Base-by-base conservation (phyloP, 2,329 filamentous ascomycete species). In the Graphium sp. region DNA sequence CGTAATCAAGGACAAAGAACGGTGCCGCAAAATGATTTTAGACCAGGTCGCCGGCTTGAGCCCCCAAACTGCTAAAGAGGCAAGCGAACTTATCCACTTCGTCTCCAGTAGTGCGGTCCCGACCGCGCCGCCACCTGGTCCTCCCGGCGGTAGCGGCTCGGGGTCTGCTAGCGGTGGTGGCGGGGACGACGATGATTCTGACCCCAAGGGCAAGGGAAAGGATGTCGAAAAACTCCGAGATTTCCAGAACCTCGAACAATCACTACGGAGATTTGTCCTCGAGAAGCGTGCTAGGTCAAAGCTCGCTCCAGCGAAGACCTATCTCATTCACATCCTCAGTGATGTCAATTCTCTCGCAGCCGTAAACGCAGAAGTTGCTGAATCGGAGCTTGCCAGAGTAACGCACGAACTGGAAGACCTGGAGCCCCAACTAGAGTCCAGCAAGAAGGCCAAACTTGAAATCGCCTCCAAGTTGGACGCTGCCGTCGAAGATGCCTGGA, bases 61-160 rank as follows among this genome's bases (percentile, higher is more conserved):
- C 45, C 89, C 87, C 3, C 74, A 77, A 29, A 98, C 89, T 0
- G 79, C 75, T 60, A 95, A 95, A 47, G 89, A 98, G 45, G 76
- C 84, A 0, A 68, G 74, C 2, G 89, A 98, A 45, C 62, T 98
- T 6, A 89, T 98, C 4, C 89, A 98, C 47, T 98, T 98, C 40
- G 89, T 98, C 3, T 95, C 89, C 2, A 95, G 87, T 46, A 93
- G 94, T 47, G 85, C 85, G 4, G 80, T 98, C 34, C 87, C 87
- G 1, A 74, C 80, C 31, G 65, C 62, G 1, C 66, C 72, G 7
- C 61, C 67, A 11, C 57, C 63, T 4, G 60, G 65, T n/a, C 60
- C 60, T 21, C 64, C 62, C 19, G 61, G 60, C 7, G 64, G 64
- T 18, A 54, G 59, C 33, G 63, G 62, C 24, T 63, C 64, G 22